A percentile compares a stretch with the other conserved stretches of the same genome.
phyloP scores from a whole-genome alignment of 108 stramenopile genomes.

The Fragilaria crotonensis region DNA sequence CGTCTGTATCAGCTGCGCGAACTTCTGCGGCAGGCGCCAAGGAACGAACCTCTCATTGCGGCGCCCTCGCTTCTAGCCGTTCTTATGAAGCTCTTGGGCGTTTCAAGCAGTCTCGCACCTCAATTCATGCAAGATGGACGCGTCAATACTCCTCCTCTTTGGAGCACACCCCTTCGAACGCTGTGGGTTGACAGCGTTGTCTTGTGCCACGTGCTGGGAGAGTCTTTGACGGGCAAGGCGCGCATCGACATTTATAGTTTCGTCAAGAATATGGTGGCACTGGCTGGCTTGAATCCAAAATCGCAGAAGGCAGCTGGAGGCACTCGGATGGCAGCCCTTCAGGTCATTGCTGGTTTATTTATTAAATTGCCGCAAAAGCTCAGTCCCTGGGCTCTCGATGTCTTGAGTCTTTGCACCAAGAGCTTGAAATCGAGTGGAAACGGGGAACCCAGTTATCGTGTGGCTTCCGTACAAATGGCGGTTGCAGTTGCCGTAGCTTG shows the following conservation, averaged over 20 bases:
- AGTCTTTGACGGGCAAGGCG: slow-evolving; percentile 51
- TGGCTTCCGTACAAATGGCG: slow-evolving; percentile 49
- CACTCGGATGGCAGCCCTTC: slow-evolving; percentile 60
- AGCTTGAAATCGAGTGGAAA: slow-evolving; percentile 57
- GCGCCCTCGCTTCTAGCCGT: slow-evolving; percentile 76
- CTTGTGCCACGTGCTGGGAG: slow-evolving; percentile 59
- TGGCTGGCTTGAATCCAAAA: slow-evolving; percentile 64
- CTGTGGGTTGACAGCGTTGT: slow-evolving; percentile 79
- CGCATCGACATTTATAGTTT: slow-evolving; percentile 57
- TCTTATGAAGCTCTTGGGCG: slow-evolving; percentile 71
- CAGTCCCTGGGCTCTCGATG: slow-evolving; percentile 65
- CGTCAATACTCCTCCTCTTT: slow-evolving; percentile 46
- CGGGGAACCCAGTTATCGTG: slow-evolving; percentile 71
- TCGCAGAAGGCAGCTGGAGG: slow-evolving; percentile 67
- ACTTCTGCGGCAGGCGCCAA: slow-evolving; percentile 46
- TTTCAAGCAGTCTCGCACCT: slow-evolving; percentile 33
- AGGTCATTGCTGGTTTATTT: slow-evolving; percentile 54
- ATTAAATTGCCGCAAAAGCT: slow-evolving; percentile 34
- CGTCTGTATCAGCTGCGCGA: slow-evolving; percentile 53
- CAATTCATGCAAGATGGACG: not conserved
- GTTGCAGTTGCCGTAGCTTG: slow-evolving; percentile 53
- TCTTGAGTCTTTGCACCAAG: slow-evolving; percentile 50
- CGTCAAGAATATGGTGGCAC: slow-evolving; percentile 60
- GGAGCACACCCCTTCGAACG: slow-evolving; percentile 60
- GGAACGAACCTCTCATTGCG: slow-evolving; percentile 49